Evolutionary conservation across 331 rosid species (phyloP), one percentile per base, ranked within the genome.

Genomic region (Acacia concinna): DNA sequence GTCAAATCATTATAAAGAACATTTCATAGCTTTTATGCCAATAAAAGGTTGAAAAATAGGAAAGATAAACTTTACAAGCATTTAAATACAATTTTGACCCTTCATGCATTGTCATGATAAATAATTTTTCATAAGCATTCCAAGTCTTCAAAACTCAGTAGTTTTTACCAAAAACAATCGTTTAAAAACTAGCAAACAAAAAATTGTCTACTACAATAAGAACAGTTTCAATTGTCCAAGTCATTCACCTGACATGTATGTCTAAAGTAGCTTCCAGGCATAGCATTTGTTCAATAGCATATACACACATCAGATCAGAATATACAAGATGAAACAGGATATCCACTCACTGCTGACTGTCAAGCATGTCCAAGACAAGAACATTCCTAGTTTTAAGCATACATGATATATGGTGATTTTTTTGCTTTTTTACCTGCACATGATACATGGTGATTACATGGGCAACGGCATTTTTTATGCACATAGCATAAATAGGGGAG

Each of bases 1-100:
- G 74, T 75, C 84, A 85, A 84, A 81, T 84, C 56, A 71, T 86
- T 76, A 79, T 25, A 41, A 70, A 86, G 78, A 78, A 43, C 31
- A 40, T 7, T 12, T 83, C 64, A 86, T 65, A 75, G 79, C 78
- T 72, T 69, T 78, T 68, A 78, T 76, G 69, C 71, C 79, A 84
- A 44, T 73, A 82, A 15, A 35, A 59, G 25, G 78, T 37, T 43
- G 77, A 69, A 79, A 59, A 17, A 30, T 17, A 41, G 27, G 20
- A 37, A 59, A 62, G n/a, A 69, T 63, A 41, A 77, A 21, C 18
- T 59, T 75, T 21, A 43, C 44, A 63, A 68, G 57, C 75, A 62
- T 51, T 23, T 37, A 60, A 57, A 10, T 35, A 52, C 17, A 37
- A 2, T 21, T 35, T 74, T 60, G 23, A 69, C 75, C 37, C 81